Evolutionary conservation across 1,284 basidiomycete genomes (phyloP), one percentile per base, ranked within the genome.

Genomic region (Cerrena zonata): DNA sequence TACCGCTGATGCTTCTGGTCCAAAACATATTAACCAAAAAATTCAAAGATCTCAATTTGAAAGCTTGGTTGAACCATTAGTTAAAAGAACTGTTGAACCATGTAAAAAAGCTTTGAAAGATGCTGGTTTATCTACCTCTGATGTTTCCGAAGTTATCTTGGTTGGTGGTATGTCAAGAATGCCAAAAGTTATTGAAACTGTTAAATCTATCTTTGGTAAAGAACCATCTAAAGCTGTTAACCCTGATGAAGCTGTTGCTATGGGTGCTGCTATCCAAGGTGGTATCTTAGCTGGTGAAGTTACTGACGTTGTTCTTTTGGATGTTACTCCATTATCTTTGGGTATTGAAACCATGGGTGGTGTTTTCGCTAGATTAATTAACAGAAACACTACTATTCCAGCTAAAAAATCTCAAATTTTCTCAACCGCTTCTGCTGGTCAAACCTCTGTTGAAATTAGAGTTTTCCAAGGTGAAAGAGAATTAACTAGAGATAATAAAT

Each of bases 11-110:
- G 96, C 65, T 95, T 98, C 76, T 92, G 98, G 66, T 91, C 92
- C 37, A 94, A 97, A 79, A 92, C 93, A 13, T 82, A 94, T 98
- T 40, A 99, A 95, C 54, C 86, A 94, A 54, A 94, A 98, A 97
- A 76, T 98, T 99, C 67, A 95, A 98, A 73, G 94, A 98, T 72
- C 79, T 98, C 62, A 97, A 97, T 84, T 89, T 96, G 77, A 94
- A 99, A 65, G 84, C 98, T 47, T 98, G 99, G 94, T 65, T 94
- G 94, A 83, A 98, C 95, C 42, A 94, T 98, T 91, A 95, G 95
- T 98, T 59, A 94, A 97, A 97, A 97, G 84, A 95, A 99, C 66
- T 89, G 95, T 57, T 88, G 88, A 63, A 86, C 98, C 68, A 95
- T 94, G 84, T 97, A 98, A 84, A 93, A 97, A 61, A 91, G 94